Evolutionary conservation across 73 alveolate genomes (phyloP).

Genomic region (Blepharisma japonicum): DNA sequence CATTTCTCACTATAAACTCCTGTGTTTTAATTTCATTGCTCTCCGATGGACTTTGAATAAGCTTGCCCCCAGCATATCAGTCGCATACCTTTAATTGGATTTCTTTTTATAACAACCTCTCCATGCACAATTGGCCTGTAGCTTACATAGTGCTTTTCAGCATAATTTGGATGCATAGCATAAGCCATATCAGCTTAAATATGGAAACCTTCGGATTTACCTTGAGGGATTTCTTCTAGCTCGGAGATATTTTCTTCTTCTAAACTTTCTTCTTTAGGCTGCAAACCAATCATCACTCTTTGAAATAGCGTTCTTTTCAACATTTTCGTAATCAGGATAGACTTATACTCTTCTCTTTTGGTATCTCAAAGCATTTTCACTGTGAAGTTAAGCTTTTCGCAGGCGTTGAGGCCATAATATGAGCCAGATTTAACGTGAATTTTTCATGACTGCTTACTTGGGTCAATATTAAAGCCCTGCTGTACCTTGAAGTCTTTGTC

Average conservation of each 20-base stretch:
- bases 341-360: conserved; percentile 1
- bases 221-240: conserved; percentile 21
- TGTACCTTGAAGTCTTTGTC: conserved; percentile 7
- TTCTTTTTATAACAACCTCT: too few species aligned
- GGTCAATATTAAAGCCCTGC: not conserved
- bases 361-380: not conserved
- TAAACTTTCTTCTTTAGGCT: not conserved
- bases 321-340: conserved; percentile 9
- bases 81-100: too few species aligned
- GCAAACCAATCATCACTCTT: conserved; percentile 15
- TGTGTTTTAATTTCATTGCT: too few species aligned
- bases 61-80: too few species aligned
- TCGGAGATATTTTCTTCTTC: conserved; percentile 25
- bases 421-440: not conserved
- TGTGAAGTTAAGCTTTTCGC: not conserved
- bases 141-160: too few species aligned
- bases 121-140: too few species aligned
- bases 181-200: too few species aligned
- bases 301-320: conserved; percentile 10
- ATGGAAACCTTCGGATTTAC: too few species aligned
- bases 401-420: not conserved
- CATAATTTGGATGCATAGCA: too few species aligned
- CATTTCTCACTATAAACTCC: too few species aligned
- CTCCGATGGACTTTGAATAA: too few species aligned
- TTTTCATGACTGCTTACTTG: not conserved